Evolutionary conservation across 805 yeast genomes (phyloP), one percentile per base, ranked within the genome.

Genomic region (Candida easanensis): DNA sequence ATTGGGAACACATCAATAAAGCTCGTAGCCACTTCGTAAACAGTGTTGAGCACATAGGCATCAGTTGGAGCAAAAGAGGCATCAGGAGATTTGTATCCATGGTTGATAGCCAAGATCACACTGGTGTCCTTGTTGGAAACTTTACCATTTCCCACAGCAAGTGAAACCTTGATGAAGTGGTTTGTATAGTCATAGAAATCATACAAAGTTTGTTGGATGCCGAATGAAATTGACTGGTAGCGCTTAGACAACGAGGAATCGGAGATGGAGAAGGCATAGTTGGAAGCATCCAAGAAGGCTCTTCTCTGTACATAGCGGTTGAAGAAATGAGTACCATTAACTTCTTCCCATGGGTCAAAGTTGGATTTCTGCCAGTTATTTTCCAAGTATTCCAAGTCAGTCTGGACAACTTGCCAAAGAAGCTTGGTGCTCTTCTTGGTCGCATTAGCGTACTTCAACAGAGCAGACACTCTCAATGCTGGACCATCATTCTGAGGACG

Each of bases 401-500:
- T 28, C 21, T 31, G n/a, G 8, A 31, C 41, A 25, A 38, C 41
- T 4, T 32, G 15, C 41, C 36, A 32, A 13, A 32, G 10, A 16
- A 5, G 10, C 10, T 7, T 8, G 18, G 18, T 19, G 7, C 8
- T 18, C 5, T n/a, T 10, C 6, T n/a, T 19, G n/a, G 19, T n/a
- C 18, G 27, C 6, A 7, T 20, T n/a, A n/a, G 21, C 23, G n/a
- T 33, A 33, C 18, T 38, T 38, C 19, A 38, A 21, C 36, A 38
- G 13, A 18, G 41, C 33, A 4, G 41, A 38, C 21, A 31, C 41
- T n/a, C 41, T 38, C 23, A 38, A 15, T 10, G 41, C 41, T 8
- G 41, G 36, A 5, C 41, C 41, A 32, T 38, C 41, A 15, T 31
- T 38, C 36, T 38, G 36, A n/a, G 41, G 41, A 31, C 41, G 41